Percentiles rank a stretch among this genome's conserved stretches.
phyloP scores from a whole-genome alignment of 768 basidiomycete genomes.

The Mycena chlorophos region DNA sequence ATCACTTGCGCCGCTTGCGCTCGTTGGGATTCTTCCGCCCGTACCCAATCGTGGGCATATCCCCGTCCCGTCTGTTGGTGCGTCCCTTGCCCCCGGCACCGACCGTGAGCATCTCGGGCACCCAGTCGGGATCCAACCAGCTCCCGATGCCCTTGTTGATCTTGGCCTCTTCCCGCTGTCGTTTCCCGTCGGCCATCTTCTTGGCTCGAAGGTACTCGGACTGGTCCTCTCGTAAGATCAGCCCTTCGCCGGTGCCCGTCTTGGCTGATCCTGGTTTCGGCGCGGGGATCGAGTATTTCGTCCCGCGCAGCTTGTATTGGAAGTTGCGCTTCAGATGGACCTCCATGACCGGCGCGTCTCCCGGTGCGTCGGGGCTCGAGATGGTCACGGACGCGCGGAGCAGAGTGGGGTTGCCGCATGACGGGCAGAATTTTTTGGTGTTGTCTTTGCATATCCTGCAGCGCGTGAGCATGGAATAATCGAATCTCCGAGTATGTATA shows the following conservation, averaged over 20 bases:
- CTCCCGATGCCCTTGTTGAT: constrained; percentile 72
- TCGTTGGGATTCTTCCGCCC: constrained; percentile 92
- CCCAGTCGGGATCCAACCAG: constrained; percentile 97
- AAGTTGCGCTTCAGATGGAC: constrained; percentile 95
- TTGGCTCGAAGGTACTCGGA: constrained; percentile 82
- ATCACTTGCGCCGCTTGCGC: constrained; percentile 59
- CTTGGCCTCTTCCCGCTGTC: constrained; percentile 74
- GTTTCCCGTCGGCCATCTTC: constrained; percentile 70
- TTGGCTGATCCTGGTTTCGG: constrained; percentile 90
- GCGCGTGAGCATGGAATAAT: not conserved
- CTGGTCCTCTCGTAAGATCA: constrained; percentile 94
- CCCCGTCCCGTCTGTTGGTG: constrained; percentile 55
- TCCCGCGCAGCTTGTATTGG: constrained; percentile 89
- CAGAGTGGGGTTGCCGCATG: constrained; percentile 91
- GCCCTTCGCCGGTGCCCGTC: constrained; percentile 73
- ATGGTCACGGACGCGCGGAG: constrained; percentile 90
- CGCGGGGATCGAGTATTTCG: constrained; percentile 87
- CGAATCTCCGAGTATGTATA: not conserved
- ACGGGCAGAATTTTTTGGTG: constrained; percentile 94
- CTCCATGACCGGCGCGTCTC: constrained; percentile 69
- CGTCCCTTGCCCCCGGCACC: constrained; percentile 73
- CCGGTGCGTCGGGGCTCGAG: constrained; percentile 58
- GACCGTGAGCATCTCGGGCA: constrained; percentile 73
- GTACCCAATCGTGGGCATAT: constrained; percentile 82
- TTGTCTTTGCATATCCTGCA: constrained; percentile 91